A percentile compares a stretch with the other conserved stretches of the same genome.
These are phyloP conservation scores for Fragaria ananassa DNA, from an alignment of 306 rosid genomes.

Conservation along the genomic window DNA sequence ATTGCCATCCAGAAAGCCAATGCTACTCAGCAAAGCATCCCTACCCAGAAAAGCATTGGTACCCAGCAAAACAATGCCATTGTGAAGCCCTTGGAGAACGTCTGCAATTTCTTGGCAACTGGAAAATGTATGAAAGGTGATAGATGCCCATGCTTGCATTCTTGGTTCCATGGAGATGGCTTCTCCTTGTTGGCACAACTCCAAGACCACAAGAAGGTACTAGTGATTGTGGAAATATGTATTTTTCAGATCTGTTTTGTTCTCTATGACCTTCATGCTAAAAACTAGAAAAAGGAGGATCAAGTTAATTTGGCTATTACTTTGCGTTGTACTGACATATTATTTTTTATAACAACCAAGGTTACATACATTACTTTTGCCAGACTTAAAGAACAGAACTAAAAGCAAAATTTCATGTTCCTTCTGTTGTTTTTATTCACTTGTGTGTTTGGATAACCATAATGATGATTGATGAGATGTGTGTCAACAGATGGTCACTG, in stretches of 20 bases:
- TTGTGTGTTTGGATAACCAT: background rate
- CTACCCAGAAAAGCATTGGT: background rate
- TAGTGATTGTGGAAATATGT: background rate
- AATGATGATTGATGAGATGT: background rate
- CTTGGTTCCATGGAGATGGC: slow-evolving; percentile 37
- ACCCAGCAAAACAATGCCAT: background rate
- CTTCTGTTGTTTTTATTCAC: background rate
- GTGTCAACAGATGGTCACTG: slow-evolving; percentile 32
- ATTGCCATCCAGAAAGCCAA: background rate
- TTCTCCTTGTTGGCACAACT: slow-evolving; percentile 33
- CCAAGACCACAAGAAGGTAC: slow-evolving; percentile 49
- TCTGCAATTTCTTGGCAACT: slow-evolving; percentile 36
- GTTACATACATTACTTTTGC: too few species aligned
- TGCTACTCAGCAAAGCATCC: background rate
- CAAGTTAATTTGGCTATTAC: background rate
- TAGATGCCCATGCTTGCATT: slow-evolving; percentile 32
- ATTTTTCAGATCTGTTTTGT: background rate
- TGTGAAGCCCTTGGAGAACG: background rate
- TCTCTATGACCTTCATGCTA: background rate
- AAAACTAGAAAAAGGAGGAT: background rate
- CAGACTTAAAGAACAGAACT: background rate
- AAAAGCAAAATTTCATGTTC: background rate
- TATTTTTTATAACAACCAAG: background rate
- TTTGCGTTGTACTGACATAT: too few species aligned
- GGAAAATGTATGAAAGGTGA: slow-evolving; percentile 36